These are phyloP conservation scores for Pythium sp. DNA, from an alignment of 352 stramenopile genomes.

Conservation along the genomic window DNA sequence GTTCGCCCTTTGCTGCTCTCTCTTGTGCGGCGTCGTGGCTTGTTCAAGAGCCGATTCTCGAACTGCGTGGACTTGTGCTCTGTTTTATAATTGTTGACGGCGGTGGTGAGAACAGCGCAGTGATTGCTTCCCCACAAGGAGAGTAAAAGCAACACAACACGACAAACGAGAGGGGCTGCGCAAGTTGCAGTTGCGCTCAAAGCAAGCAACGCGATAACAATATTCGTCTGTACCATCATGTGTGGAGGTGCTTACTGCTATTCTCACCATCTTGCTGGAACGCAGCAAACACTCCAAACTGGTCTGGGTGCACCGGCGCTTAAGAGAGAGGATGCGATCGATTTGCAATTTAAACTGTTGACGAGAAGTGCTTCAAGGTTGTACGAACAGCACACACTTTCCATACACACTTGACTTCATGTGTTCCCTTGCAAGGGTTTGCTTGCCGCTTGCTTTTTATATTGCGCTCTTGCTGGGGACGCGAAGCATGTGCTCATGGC, in stretches of 20 bases:
- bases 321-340: neutral
- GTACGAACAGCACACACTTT: neutral
- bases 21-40: too few relatives aligned
- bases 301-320: neutral
- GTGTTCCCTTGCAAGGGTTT: too few relatives aligned
- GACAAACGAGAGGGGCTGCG: neutral
- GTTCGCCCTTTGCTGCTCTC: too few relatives aligned
- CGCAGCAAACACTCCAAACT: neutral
- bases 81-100: neutral
- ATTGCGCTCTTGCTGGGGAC: too few relatives aligned
- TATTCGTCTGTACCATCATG: neutral
- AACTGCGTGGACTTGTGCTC: neutral
- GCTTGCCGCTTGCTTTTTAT: too few relatives aligned
- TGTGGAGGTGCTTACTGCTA: neutral
- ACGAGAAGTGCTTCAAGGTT: neutral
- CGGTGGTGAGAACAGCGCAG: neutral
- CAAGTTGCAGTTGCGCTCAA: slow-evolving; percentile 6
- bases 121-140: neutral
- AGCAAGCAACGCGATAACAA: neutral
- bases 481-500: too few relatives aligned
- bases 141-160: neutral
- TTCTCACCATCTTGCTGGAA: neutral
- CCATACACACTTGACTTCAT: too few relatives aligned
- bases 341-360: neutral
- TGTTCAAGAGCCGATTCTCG: too few relatives aligned